Conservation (phyloP, 169 alveolate genomes). For the Cryptosporidium canis region DNA sequence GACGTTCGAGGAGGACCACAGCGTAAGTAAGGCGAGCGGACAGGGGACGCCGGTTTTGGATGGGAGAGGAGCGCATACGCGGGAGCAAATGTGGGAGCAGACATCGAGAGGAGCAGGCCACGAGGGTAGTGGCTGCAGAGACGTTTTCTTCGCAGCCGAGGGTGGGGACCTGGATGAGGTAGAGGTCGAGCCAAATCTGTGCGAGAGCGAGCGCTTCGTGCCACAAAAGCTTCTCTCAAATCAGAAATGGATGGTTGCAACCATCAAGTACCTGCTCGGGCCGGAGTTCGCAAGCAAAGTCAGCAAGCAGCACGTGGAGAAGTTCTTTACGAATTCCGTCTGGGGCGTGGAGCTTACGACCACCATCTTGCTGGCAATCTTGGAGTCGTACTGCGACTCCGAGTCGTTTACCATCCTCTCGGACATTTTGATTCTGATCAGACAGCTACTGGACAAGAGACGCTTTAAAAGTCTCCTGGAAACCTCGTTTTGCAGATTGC, state of each 20-base stretch:
- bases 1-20: no score
- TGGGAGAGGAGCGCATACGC: no score
- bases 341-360: conserved; percentile 42
- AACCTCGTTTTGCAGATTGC: conserved; percentile 29
- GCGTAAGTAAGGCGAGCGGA: no score
- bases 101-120: no score
- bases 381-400: conserved; percentile 42
- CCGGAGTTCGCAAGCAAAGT: conserved; percentile 4
- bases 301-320: not conserved
- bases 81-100: no score
- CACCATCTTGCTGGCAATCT: conserved; percentile 6
- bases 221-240: conserved; percentile 32
- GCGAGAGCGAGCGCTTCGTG: not conserved
- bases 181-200: not conserved
- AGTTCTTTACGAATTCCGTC: conserved; percentile 3
- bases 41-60: no score
- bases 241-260: conserved; percentile 29
- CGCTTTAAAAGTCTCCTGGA: conserved; percentile 12
- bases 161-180: not conserved
- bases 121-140: not conserved
- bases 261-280: conserved; percentile 43
- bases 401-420: conserved; percentile 45
- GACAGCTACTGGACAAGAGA: conserved; percentile 30
- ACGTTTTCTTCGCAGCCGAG: not conserved
- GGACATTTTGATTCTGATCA: conserved; percentile 38